Base-by-base conservation (phyloP, 225 moss, liverwort and hornwort genomes). In the Physcomitrium patens region DNA sequence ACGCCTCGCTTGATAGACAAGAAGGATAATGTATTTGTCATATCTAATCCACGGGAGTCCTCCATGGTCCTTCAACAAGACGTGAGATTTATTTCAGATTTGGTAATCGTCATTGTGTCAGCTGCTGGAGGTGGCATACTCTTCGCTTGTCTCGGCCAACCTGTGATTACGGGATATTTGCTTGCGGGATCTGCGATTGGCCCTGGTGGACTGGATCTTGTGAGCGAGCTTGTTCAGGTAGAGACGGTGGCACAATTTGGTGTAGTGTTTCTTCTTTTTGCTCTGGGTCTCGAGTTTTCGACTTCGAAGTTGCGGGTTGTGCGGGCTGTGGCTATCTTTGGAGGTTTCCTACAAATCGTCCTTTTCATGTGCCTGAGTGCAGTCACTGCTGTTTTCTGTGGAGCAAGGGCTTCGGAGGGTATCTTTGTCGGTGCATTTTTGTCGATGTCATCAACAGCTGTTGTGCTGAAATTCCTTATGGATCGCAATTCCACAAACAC, bases 381-480 rank as follows among this genome's bases (percentile, higher is more conserved):
- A 58, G 14, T 86, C 59, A 91, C 87, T 62, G 94, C 97, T 74
- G 78, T 84, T 70, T 63, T 95, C 19, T 99, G 95, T 70, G 99
- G 99, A 76, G 99, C 91, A 20, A 93, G 84, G 76, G 67, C 86
- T 48, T 95, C 95, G 5, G 99, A 99, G 82, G 99, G 99, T 23
- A 90, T 99, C 22, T 99, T 99, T 70, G 92, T 99, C 24, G 99
- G 99, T 71, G 99, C 99, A 5, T 99, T 99, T 86, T 53, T 99
- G 69, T 99, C 99, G 43, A 99, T 99, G 99, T 99, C 99, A 27
- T 99, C 99, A 43, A 99, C 99, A 63, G 99, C 99, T 31, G 99
- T 99, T 81, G 99, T 99, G 13, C 80, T 99, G 72, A 99, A 99
- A 74, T 99, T 99, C 68, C 85, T 99, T 70, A 94, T 95, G 81